Conservation (phyloP, 169 alveolate species). For the Plasmodium sp. region DNA sequence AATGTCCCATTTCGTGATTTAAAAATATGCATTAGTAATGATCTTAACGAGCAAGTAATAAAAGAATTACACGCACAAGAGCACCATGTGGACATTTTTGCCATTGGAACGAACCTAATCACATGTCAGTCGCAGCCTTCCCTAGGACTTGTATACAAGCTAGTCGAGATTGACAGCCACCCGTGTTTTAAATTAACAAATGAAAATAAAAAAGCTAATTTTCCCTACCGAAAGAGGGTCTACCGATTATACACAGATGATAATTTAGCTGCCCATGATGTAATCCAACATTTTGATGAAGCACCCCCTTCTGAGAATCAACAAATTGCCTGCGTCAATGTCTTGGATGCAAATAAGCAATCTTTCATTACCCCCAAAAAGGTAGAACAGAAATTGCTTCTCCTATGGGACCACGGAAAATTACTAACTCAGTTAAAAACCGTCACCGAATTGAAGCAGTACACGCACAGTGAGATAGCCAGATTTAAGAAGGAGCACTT, state of each 20-base stretch:
- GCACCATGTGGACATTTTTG: constrained; percentile 92
- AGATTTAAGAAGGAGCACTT: constrained; percentile 40
- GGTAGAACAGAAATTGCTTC: constrained; percentile 38
- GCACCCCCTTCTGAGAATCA: constrained; percentile 16
- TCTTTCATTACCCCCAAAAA: constrained; percentile 20
- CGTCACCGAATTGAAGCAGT: constrained; percentile 17
- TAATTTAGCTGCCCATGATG: constrained; percentile 79
- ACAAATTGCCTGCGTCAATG: constrained; percentile 9
- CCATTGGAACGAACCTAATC: constrained; percentile 94
- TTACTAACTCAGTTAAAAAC: constrained; percentile 31
- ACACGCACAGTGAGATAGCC: constrained; percentile 23
- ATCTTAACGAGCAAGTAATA: constrained; percentile 87
- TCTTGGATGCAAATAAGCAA: constrained; percentile 13
- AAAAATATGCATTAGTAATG: constrained; percentile 89
- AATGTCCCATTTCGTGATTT: constrained; percentile 73
- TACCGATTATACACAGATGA: constrained; percentile 82
- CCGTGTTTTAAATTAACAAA: constrained; percentile 91
- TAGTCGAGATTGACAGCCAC: constrained; percentile 88
- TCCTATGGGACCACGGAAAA: constrained; percentile 59
- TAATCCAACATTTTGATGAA: constrained; percentile 65
- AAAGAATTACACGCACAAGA: constrained; percentile 77
- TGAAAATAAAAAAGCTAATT: constrained; percentile 89
- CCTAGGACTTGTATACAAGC: constrained; percentile 92
- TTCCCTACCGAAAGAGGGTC: constrained; percentile 89
- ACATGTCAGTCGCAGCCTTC: constrained; percentile 96